Evolutionary conservation across 805 yeast species (phyloP), one percentile per base, ranked within the genome.

Genomic region (Yueomyces sp.): DNA sequence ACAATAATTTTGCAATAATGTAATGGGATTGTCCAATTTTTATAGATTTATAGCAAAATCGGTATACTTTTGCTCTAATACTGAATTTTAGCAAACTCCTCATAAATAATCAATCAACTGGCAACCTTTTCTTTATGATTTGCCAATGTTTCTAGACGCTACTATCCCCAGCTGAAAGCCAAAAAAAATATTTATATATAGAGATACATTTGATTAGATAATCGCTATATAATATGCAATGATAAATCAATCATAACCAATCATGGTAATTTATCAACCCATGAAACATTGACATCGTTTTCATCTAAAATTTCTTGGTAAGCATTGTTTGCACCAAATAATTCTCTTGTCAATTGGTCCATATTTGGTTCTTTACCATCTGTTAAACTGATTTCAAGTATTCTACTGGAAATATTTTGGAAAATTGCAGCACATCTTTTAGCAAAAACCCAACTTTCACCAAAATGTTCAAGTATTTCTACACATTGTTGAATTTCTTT

Each of bases 401-500:
- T 65, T 11, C 72, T 60, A 42, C 65, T 67, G 42, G 66, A 67
- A 39, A 72, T 65, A 36, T 63, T 65, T 42, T 65, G 62, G 49
- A 73, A 70, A 1, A 72, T 68, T 37, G 60, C 66, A 2, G 71
- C 66, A 43, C 73, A 65, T 48, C 65, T 63, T 32, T 56, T 64
- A 5, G 76, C 74, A 46, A 70, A 63, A 8, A 65, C 60, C 76
- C 77, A 72, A 43, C 64, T 67, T 31, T 60, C 68, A 26, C 72
- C 65, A 49, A 69, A 73, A 41, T 67, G 69, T 42, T 66, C 62
- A 37, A 73, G 49, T 5, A 73, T 65, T 49, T 73, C 77, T 4
- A 66, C 66, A 45, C 69, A 66, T 38, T 68, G 63, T 45, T 66
- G 66, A 31, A 72, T 65, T 45, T 72, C 76, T 4, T 68, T 64